These are phyloP conservation scores for Delitschia confertaspora DNA, from an alignment of 495 filamentous ascomycete species.

Conservation along the genomic window DNA sequence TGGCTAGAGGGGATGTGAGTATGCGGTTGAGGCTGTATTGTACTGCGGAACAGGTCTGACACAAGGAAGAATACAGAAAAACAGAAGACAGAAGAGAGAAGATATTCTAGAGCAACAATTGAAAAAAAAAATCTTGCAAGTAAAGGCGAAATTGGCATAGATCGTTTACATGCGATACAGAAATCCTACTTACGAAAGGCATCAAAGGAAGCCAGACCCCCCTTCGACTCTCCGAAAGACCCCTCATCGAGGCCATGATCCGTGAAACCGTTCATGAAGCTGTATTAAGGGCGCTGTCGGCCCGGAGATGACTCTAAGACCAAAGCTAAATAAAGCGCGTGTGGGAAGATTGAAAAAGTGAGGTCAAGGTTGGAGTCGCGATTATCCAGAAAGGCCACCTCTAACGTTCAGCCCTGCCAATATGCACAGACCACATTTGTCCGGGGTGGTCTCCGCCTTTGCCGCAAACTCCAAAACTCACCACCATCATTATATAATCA, in stretches of 20 bases:
- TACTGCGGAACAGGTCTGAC: no score
- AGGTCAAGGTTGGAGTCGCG: slow-evolving; percentile 1
- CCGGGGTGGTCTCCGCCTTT: no score
- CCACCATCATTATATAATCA: no score
- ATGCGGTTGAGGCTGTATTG: not conserved
- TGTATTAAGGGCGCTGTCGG: slow-evolving; percentile 9
- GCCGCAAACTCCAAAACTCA: no score
- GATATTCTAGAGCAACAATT: not conserved
- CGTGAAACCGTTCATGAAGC: slow-evolving; percentile 60
- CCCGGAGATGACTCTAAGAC: no score
- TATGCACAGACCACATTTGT: slow-evolving; percentile 2
- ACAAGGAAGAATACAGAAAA: no score
- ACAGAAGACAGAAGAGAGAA: no score
- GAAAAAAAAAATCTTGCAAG: not conserved
- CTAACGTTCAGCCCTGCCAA: slow-evolving; percentile 13
- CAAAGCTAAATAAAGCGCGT: slow-evolving; percentile 1
- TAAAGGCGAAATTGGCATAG: slow-evolving; percentile 3
- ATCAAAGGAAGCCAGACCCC: slow-evolving; percentile 77
- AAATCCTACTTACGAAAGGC: slow-evolving; percentile 70
- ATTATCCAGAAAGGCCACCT: slow-evolving; percentile 3
- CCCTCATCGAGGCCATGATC: slow-evolving; percentile 65
- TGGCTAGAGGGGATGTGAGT: slow-evolving; percentile 48
- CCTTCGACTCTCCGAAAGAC: slow-evolving; percentile 64
- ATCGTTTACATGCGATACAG: not conserved
- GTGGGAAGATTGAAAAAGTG: not conserved